Evolutionary conservation across 2,329 filamentous ascomycete species (phyloP), one percentile per base, ranked within the genome.

Genomic region (Boeremia lycopersici): DNA sequence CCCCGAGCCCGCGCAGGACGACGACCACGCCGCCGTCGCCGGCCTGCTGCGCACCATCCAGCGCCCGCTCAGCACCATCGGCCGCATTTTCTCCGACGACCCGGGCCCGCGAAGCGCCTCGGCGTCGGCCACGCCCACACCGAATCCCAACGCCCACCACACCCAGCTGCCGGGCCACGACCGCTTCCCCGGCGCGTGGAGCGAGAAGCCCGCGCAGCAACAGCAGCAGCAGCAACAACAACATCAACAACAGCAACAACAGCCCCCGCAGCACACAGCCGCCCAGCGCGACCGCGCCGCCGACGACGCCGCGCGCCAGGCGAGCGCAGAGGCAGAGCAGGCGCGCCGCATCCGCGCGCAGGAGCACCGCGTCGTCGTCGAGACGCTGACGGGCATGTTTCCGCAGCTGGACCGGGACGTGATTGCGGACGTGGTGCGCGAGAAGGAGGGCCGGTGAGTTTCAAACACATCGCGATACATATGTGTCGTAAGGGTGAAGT

Each of bases 381-480:
- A 98, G 77, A 98, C 95, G 31, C 78, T 99, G 53, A 88, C 91
- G 42, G 89, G 91, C 65, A 99, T 99, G 95, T 99, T 99, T 74
- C 95, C 95, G 0, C 92, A 96, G 70, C 80, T 99, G 45, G 95
- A 99, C 74, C 86, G 87, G 68, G 96, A 99, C 43, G 84, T 99
- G 33, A 98, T 99, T 71, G 93, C 93, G 68, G 95, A 99, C 77
- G 95, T 99, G 35, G 95, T 99, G 25, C 87, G 93, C 73, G 86
- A 96, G 79, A 97, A 99, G 77, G 89, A 97, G 76, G 96, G 95
- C 72, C 86, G 91, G 91, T 93, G 75, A 79, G 89, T 84, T 35
- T n/a, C n/a, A n/a, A n/a, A n/a, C n/a, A n/a, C n/a, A n/a, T n/a
- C n/a, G n/a, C n/a, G n/a, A n/a, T n/a, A n/a, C n/a, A n/a, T n/a